Conservation (phyloP, 1,284 basidiomycete species). For the Grifola frondosa region DNA sequence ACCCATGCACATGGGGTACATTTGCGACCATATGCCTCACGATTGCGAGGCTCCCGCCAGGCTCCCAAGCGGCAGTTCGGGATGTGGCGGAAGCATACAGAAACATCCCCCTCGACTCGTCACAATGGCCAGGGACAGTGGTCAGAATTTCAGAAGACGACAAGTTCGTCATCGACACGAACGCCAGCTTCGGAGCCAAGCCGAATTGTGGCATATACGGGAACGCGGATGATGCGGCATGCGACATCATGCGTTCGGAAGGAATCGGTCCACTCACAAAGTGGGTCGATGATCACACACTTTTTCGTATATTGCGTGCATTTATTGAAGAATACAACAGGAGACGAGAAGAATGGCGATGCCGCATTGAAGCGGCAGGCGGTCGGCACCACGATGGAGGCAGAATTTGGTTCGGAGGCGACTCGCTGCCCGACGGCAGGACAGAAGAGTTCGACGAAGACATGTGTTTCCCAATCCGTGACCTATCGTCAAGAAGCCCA, state of each 20-base stretch:
- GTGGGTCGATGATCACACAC: conserved; percentile 44
- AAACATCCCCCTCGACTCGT: conserved; percentile 30
- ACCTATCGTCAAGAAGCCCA: conserved; percentile 5
- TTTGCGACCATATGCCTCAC: conserved; percentile 25
- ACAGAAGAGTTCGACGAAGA: conserved; percentile 13
- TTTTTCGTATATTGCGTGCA: conserved; percentile 26
- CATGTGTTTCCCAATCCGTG: conserved; percentile 6
- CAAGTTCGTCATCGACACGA: conserved; percentile 16
- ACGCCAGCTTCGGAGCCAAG: conserved; percentile 30
- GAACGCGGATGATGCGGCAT: conserved; percentile 24
- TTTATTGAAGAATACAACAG: conserved; percentile 25
- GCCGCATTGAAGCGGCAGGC: conserved; percentile 3
- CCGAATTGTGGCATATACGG: conserved; percentile 35
- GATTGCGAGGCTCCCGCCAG: conserved; percentile 26
- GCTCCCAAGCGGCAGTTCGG: conserved; percentile 29
- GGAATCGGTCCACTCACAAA: conserved; percentile 35
- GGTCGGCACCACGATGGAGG: conserved; percentile 9
- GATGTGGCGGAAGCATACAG: conserved; percentile 27
- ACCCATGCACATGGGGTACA: conserved; percentile 20
- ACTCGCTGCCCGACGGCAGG: conserved; percentile 1
- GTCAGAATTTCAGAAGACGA: conserved; percentile 1
- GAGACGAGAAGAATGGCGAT: not conserved
- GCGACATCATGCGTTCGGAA: conserved; percentile 25
- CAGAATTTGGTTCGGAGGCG: conserved; percentile 10
- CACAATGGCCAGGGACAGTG: conserved; percentile 17